Base-by-base conservation (phyloP, 192 early-diverging fungal genomes). In the Backusella luteola region DNA sequence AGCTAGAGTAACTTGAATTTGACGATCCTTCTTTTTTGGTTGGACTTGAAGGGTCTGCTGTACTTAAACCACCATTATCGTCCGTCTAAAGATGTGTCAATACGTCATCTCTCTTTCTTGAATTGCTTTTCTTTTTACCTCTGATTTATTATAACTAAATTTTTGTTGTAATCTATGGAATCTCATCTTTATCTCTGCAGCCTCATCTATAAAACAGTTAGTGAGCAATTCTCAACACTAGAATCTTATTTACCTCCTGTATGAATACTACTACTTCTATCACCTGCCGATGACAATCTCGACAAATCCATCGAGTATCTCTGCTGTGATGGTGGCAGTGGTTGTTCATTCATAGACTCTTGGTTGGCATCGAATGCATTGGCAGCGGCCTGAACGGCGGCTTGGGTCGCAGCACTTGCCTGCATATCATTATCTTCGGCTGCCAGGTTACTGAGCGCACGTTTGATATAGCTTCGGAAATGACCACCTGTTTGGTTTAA, bases 381-480 rank as follows among this genome's bases (percentile, higher is more conserved):
- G 14, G 56, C 69, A 1, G 69, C 35, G 17, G 38, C 38, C 34
- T 68, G 67, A 38, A 66, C 67, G 7, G 41, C 56, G 0, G 53
- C 63, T 44, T 32, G 41, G 56, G 80, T 53, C 71, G 83, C 74
- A 76, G 76, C 36, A 23, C 34, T 34, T 15, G 69, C 75, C 8
- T 66, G 71, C 53, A 78, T 67, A 35, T 86, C 72, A 71, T 77
- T 79, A 41, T 88, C 89, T 41, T 91, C 87, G 12, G 86, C 82
- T 7, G 85, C 91, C 73, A 91, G 66, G 39, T 89, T 86, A 26
- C 81, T 81, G 32, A 93, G 82, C 7, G 87, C 93, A 35, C 93
- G 83, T 67, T 89, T 84, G 36, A 94, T 95, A 76, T 94, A 95
- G 52, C 87, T 87, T 78, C 91, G 89, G 73, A 93, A 94, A 74